A percentile compares a stretch with the other conserved stretches of the same genome.
These are phyloP conservation scores for Mycogone perniciosa DNA, from an alignment of 2,329 filamentous ascomycete genomes.

Conservation along the genomic window DNA sequence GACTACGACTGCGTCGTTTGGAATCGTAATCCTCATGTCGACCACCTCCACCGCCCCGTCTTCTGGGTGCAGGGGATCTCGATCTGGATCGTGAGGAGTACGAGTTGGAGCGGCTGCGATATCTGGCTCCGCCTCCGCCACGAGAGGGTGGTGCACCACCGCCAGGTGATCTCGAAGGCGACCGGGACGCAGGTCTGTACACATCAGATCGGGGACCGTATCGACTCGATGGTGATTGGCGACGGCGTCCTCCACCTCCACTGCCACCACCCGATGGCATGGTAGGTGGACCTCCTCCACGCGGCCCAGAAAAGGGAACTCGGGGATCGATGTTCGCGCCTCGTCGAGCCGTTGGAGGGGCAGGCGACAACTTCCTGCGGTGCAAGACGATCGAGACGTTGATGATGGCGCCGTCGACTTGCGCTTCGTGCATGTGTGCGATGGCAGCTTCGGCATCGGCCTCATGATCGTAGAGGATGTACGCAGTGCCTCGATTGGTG, in stretches of 20 bases:
- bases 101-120: conserved; percentile 41
- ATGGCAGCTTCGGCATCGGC: conserved; percentile 82
- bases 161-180: conserved; percentile 38
- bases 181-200: conserved; percentile 56
- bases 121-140: conserved; percentile 26
- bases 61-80: conserved; percentile 33
- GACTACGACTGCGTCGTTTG: conserved; percentile 42
- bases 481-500: conserved; percentile 87
- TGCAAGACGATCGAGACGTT: conserved; percentile 86
- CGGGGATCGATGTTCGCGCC: conserved; percentile 53
- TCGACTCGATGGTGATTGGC: conserved; percentile 29
- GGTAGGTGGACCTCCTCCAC: conserved; percentile 26
- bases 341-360: conserved; percentile 65
- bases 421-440: conserved; percentile 96
- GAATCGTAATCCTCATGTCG: conserved; percentile 22
- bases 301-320: conserved; percentile 26
- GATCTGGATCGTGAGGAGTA: conserved; percentile 45
- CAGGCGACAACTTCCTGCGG: conserved; percentile 71
- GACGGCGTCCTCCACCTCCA: conserved; percentile 32
- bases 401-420: conserved; percentile 75
- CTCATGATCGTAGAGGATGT: conserved; percentile 75
- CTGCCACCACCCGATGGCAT: conserved; percentile 24
- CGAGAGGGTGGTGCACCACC: conserved; percentile 34
- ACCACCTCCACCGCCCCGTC: conserved; percentile 18
- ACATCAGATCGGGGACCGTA: conserved; percentile 45